Conservation (phyloP, 1,284 basidiomycete species). For the Leccinum subfulvum region DNA sequence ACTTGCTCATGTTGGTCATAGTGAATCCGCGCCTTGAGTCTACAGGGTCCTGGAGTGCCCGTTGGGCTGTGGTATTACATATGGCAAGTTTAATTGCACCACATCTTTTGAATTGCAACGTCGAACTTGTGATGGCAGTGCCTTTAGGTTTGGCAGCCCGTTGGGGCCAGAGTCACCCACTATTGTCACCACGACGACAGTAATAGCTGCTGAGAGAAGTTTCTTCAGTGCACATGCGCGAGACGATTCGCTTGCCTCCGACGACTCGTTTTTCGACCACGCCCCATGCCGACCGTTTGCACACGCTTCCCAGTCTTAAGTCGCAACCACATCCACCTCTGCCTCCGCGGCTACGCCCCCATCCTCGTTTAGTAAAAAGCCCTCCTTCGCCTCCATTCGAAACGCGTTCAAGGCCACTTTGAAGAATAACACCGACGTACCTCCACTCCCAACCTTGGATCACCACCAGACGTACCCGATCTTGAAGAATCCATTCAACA, state of each 20-base stretch:
- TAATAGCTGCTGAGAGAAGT: constrained; percentile 50
- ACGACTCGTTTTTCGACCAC: constrained; percentile 64
- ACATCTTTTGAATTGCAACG: constrained; percentile 7
- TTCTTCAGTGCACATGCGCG: constrained; percentile 64
- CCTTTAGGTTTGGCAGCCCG: constrained; percentile 38
- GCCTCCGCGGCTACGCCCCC: constrained; percentile 28
- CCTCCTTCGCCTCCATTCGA: constrained; percentile 83
- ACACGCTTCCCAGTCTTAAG: constrained; percentile 69
- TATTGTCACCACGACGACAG: constrained; percentile 43
- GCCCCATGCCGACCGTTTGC: constrained; percentile 55
- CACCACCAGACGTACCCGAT: constrained; percentile 61
- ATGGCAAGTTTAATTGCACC: constrained; percentile 4
- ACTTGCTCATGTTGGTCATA: no score
- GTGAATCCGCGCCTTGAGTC: no score
- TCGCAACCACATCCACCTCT: constrained; percentile 45
- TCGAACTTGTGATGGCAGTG: constrained; percentile 36
- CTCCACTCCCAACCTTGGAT: constrained; percentile 68
- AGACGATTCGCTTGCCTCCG: constrained; percentile 70
- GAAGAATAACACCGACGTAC: constrained; percentile 52
- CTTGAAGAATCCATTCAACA: constrained; percentile 76
- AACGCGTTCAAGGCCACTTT: constrained; percentile 82
- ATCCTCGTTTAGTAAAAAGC: constrained; percentile 71
- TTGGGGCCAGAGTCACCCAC: constrained; percentile 69
- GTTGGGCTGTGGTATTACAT: no score
- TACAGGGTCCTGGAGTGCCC: no score